phyloP scores from a whole-genome alignment of 2,329 filamentous ascomycete species.

The Fusarium subglutinans region DNA sequence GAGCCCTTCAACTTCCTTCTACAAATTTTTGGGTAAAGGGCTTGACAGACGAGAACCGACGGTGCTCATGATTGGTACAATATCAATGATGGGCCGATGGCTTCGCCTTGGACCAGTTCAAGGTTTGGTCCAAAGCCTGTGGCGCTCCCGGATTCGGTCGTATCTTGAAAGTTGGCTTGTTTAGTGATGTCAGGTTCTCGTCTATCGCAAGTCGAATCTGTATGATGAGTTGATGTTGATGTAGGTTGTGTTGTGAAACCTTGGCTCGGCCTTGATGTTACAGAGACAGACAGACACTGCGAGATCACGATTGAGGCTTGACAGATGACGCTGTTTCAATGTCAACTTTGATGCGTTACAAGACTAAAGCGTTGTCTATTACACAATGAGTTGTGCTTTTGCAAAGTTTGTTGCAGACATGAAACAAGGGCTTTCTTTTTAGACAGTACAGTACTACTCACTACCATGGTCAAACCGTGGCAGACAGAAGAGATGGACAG shows the following conservation, averaged over 20 bases:
- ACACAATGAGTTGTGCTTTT: background rate
- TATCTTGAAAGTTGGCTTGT: background rate
- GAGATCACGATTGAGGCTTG: constrained; percentile 2
- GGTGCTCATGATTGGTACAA: constrained; percentile 12
- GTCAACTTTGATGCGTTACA: background rate
- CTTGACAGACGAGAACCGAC: background rate
- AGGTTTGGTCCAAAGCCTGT: constrained; percentile 14
- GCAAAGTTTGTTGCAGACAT: background rate
- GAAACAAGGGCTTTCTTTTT: background rate
- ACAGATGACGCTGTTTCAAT: constrained; percentile 7
- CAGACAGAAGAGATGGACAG: background rate
- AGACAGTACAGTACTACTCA: background rate
- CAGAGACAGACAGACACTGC: background rate
- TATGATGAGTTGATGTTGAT: background rate
- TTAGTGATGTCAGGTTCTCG: constrained; percentile 13
- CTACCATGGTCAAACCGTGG: background rate
- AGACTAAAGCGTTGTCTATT: constrained; percentile 2
- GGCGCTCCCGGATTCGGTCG: constrained; percentile 25
- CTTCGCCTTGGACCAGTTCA: background rate
- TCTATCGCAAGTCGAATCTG: background rate
- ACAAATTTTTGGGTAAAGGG: background rate
- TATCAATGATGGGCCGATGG: background rate
- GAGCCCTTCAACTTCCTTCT: constrained; percentile 54
- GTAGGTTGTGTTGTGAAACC: background rate
- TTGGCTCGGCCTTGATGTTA: background rate